Conservation (phyloP, 306 rosid genomes). For the Quercus robur region DNA sequence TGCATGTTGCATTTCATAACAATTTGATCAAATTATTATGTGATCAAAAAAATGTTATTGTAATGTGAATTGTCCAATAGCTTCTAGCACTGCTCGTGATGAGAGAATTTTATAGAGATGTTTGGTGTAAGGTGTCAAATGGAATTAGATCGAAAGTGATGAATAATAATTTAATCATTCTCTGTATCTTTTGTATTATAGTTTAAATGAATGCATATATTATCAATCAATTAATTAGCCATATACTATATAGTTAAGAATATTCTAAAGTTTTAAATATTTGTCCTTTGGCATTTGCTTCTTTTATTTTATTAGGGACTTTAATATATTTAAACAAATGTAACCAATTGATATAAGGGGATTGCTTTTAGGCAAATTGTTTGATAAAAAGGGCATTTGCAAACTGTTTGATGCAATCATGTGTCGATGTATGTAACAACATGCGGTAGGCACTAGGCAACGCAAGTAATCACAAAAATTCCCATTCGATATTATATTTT, state of each 20-base stretch:
- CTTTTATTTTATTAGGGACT: neutral
- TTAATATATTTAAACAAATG: neutral
- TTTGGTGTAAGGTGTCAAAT: conserved; percentile 26
- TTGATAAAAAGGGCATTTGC: too few species aligned
- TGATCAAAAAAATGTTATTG: too few species aligned
- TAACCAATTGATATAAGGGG: neutral
- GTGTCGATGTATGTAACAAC: neutral
- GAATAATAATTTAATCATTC: conserved; percentile 25
- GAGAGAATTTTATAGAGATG: conserved; percentile 19
- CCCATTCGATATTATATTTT: neutral
- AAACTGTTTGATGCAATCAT: neutral
- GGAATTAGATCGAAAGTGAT: conserved; percentile 16
- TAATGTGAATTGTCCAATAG: neutral
- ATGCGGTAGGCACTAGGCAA: neutral
- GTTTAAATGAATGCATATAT: neutral
- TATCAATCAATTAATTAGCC: neutral
- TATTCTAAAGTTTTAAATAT: neutral
- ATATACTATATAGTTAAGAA: neutral
- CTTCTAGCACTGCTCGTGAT: conserved; percentile 19
- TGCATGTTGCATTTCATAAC: conserved; percentile 77
- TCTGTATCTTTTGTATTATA: conserved; percentile 17
- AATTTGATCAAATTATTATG: neutral
- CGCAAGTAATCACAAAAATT: neutral
- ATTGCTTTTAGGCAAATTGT: conserved; percentile 26
- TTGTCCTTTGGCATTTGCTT: neutral